Percentiles rank a stretch among this genome's conserved stretches.
Evolutionary conservation across 176 grass and related monocot species (phyloP).

Genomic region (Chrysopogon serrulatus): DNA sequence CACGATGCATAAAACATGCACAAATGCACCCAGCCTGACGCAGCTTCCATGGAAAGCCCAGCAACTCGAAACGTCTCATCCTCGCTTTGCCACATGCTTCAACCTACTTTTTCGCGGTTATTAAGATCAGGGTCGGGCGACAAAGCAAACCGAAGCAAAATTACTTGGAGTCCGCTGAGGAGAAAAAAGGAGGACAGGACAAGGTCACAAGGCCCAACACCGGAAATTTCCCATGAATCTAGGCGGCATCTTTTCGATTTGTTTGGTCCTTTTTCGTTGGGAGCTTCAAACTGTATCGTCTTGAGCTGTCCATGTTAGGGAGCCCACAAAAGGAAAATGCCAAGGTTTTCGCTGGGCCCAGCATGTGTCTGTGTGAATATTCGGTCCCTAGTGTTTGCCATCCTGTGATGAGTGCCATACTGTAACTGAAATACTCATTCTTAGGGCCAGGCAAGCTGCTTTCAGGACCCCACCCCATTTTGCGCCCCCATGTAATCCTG

Average conservation of each 20-base stretch:
- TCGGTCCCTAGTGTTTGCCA: constrained; percentile 24
- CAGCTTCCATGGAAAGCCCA: constrained; percentile 21
- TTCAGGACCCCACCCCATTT: constrained; percentile 11
- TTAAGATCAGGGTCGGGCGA: constrained; percentile 28
- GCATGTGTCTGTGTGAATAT: constrained; percentile 13
- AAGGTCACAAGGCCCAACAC: constrained; percentile 42
- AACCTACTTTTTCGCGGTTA: constrained; percentile 35
- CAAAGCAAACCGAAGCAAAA: constrained; percentile 4
- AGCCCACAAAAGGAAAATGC: constrained; percentile 45
- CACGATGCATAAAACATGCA: constrained; percentile 9
- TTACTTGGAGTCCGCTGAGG: constrained; percentile 14
- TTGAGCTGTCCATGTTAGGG: constrained; percentile 55
- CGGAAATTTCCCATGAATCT: constrained; percentile 44
- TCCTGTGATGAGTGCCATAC: constrained; percentile 7
- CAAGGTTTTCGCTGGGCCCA: constrained; percentile 28
- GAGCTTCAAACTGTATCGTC: constrained; percentile 27
- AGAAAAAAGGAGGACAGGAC: constrained; percentile 22
- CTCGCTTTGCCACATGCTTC: constrained; percentile 5
- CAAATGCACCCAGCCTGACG: neutral
- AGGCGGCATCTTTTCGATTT: constrained; percentile 40
- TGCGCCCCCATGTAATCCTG: neutral
- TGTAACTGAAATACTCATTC: no score
- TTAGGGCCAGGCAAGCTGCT: no score
- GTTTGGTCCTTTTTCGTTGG: constrained; percentile 25
- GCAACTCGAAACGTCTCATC: neutral